A percentile compares a stretch with the other conserved stretches of the same genome.
Evolutionary conservation across 164 flowering plant species (phyloP).

Genomic region (Vitis riparia): DNA sequence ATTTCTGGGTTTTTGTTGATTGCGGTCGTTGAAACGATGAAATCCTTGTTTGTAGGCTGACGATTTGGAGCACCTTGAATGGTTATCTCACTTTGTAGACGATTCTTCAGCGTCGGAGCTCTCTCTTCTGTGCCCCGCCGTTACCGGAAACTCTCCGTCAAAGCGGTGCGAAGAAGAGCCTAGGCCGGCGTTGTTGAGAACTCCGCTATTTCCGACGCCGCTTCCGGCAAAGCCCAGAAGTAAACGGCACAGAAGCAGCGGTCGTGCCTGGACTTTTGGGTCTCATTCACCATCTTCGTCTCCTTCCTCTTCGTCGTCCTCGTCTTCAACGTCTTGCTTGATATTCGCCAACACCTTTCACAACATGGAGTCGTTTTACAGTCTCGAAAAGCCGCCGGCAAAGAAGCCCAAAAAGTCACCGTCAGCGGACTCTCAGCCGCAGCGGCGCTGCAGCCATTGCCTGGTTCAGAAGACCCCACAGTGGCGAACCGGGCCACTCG

Average conservation of each 20-base stretch:
- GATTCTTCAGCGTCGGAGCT: slow-evolving; percentile 53
- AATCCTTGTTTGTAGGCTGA: slow-evolving; percentile 42
- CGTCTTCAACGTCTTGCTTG: slow-evolving; percentile 23
- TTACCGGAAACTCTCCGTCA: neutral
- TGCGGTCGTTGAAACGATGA: too few relatives aligned
- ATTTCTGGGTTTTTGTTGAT: neutral
- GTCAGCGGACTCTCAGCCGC: slow-evolving; percentile 11
- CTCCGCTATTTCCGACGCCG: slow-evolving; percentile 15
- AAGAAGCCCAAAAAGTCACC: slow-evolving; percentile 40
- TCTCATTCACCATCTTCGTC: slow-evolving; percentile 33
- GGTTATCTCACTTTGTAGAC: slow-evolving; percentile 78
- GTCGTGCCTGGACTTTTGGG: slow-evolving; percentile 34
- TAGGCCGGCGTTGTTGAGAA: neutral
- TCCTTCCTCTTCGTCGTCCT: slow-evolving; percentile 31
- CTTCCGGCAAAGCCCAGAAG: slow-evolving; percentile 60
- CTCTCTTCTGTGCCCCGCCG: slow-evolving; percentile 28
- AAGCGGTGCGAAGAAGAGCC: slow-evolving; percentile 25
- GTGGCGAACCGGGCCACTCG: slow-evolving; percentile 89
- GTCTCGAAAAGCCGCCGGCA: slow-evolving; percentile 28
- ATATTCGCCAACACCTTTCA: slow-evolving; percentile 12
- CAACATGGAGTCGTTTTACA: slow-evolving; percentile 15
- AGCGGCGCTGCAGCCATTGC: slow-evolving; percentile 75
- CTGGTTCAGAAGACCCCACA: slow-evolving; percentile 85
- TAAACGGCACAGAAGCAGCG: slow-evolving; percentile 42
- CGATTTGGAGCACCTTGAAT: slow-evolving; percentile 66